These are phyloP conservation scores for Encephalitozoon cuniculi DNA, from an alignment of 371 early-diverging fungal species.

Conservation along the genomic window DNA sequence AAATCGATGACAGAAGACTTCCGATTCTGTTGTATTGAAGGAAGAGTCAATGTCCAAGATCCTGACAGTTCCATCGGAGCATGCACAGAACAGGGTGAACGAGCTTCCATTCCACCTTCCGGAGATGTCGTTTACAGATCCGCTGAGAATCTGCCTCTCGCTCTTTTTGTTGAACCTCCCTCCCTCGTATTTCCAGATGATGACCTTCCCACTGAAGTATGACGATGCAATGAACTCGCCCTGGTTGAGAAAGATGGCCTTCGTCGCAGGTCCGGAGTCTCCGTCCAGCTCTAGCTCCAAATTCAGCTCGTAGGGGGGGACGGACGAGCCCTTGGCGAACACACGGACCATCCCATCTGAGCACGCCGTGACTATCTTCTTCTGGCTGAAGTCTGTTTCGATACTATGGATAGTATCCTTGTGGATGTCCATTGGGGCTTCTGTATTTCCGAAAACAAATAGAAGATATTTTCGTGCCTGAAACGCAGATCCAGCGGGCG, in stretches of 20 bases:
- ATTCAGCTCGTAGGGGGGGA: not conserved
- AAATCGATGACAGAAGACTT: slow-evolving; percentile 36
- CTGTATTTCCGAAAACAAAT: not conserved
- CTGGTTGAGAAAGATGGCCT: slow-evolving; percentile 38
- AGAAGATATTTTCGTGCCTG: not conserved
- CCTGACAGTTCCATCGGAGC: slow-evolving; percentile 58
- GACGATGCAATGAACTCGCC: slow-evolving; percentile 46
- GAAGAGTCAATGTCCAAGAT: slow-evolving; percentile 20
- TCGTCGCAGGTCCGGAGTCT: slow-evolving; percentile 23
- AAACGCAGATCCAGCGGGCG: not conserved
- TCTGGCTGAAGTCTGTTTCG: slow-evolving; percentile 36
- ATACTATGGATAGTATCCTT: slow-evolving; percentile 38
- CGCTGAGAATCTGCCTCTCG: slow-evolving; percentile 46
- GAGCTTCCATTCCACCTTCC: not conserved
- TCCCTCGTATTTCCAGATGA: slow-evolving; percentile 50
- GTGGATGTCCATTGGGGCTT: slow-evolving; percentile 31
- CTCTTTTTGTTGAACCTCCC: slow-evolving; percentile 29
- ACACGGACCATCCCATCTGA: slow-evolving; percentile 37
- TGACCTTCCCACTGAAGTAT: slow-evolving; percentile 47
- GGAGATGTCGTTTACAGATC: slow-evolving; percentile 46
- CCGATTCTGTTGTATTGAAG: not conserved
- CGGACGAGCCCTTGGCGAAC: not conserved
- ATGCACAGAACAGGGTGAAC: slow-evolving; percentile 54
- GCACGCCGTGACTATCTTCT: slow-evolving; percentile 22
- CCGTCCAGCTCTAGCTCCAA: slow-evolving; percentile 8